Base-by-base conservation (phyloP, 2,329 filamentous ascomycete species). In the Pseudogymnoascus sp. region DNA sequence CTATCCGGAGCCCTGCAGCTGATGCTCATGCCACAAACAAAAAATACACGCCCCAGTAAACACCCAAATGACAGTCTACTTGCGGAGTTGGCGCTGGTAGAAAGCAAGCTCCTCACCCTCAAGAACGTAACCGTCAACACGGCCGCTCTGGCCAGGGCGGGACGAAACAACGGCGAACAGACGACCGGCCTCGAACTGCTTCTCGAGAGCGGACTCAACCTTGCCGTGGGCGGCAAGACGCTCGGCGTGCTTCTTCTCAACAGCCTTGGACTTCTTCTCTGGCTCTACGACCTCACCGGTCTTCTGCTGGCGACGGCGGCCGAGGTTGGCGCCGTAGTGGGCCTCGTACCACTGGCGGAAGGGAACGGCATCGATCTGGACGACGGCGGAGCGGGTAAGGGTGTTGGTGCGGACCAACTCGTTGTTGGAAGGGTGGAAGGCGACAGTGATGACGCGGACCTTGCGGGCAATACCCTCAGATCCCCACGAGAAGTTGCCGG, bases 311-410 rank as follows among this genome's bases (percentile, higher is more conserved):
- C 92, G 90, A 81, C 88, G 89, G 74, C 92, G 90, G 78, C 94
- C 94, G 68, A 99, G 77, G 73, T 83, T 73, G 80, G 90, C 85
- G 77, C 94, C 94, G 86, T 99, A 99, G 89, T 99, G 94, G 72
- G 94, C 91, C 87, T 99, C 94, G 83, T 96, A 99, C 94, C 94
- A 99, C 84, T 97, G 93, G 79, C 94, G 86, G 90, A 99, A 99
- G 71, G 94, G 94, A 68, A 94, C 91, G 74, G 95, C 94, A 80
- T 99, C 94, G 81, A 99, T 84, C 85, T 99, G 94, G 78, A 99
- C 90, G 75, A 99, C 90, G 82, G 94, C 94, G 76, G 91, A 91
- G 84, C 92, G 95, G 85, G 94, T 99, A 78, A 99, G 86, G 83
- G 94, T 97, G 89, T 99, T 99, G 81, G 94, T 99, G 77, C 94